Evolutionary conservation across 495 filamentous ascomycete genomes (phyloP).

Genomic region (Viridothelium virens): DNA sequence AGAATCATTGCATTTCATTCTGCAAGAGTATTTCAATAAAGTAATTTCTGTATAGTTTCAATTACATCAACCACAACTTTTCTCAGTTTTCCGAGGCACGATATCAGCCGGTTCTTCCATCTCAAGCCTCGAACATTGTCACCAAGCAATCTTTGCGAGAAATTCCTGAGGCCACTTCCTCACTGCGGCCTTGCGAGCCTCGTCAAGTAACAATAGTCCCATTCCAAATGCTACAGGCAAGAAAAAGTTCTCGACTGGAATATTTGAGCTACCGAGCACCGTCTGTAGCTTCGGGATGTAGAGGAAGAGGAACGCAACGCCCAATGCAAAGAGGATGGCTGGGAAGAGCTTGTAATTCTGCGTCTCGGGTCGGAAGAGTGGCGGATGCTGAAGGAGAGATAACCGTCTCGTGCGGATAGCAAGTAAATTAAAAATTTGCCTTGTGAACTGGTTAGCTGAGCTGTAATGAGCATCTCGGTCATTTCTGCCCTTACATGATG

Average conservation of each 20-base stretch:
- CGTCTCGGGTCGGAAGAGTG: conserved; percentile 48
- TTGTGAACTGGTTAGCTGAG: not conserved
- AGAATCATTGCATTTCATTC: too few species aligned
- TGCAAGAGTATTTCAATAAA: too few species aligned
- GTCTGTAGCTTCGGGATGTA: conserved; percentile 52
- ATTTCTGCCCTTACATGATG: conserved; percentile 44
- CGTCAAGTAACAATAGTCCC: conserved; percentile 35
- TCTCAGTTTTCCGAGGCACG: too few species aligned
- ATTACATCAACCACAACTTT: too few species aligned
- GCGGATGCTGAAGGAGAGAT: conserved; percentile 58
- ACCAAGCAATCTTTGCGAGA: conserved; percentile 42
- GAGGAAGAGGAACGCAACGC: conserved; percentile 55
- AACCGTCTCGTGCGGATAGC: conserved; percentile 56
- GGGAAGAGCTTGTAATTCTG: conserved; percentile 58
- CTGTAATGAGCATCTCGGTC: conserved; percentile 11
- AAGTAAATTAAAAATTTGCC: conserved; percentile 65
- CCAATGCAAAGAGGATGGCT: conserved; percentile 53
- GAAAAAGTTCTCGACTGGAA: conserved; percentile 60
- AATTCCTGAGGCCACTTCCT: conserved; percentile 39
- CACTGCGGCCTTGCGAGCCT: conserved; percentile 37
- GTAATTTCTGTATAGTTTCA: too few species aligned
- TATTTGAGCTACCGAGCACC: conserved; percentile 44
- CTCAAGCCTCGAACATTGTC: not conserved
- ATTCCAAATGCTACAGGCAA: conserved; percentile 56
- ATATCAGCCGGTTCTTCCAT: too few species aligned